These are phyloP conservation scores for Penicillium aurantiogriseum DNA, from an alignment of 2,329 filamentous ascomycete genomes.

Conservation along the genomic window DNA sequence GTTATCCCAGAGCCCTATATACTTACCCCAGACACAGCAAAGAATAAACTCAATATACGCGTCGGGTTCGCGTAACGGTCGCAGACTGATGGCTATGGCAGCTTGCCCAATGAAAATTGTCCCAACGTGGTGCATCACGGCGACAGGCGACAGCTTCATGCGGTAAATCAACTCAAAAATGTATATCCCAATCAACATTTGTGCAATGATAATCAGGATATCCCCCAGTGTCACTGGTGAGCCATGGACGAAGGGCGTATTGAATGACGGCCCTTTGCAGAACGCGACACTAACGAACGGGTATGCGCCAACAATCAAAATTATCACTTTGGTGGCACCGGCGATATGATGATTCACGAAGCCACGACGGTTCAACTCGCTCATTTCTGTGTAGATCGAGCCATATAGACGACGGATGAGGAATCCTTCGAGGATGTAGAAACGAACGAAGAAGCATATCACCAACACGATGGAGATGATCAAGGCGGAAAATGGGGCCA, in stretches of 20 bases:
- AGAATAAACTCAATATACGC: slow-evolving; percentile 40
- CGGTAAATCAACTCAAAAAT: slow-evolving; percentile 48
- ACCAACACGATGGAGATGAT: slow-evolving; percentile 29
- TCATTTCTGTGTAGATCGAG: slow-evolving; percentile 35
- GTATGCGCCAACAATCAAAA: slow-evolving; percentile 42
- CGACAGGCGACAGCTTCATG: slow-evolving; percentile 42
- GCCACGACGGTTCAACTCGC: slow-evolving; percentile 38
- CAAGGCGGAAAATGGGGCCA: slow-evolving; percentile 27
- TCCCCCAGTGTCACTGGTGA: slow-evolving; percentile 43
- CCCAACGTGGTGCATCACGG: slow-evolving; percentile 44
- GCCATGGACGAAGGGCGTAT: slow-evolving; percentile 30
- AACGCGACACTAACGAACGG: slow-evolving; percentile 44
- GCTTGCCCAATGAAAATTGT: slow-evolving; percentile 44
- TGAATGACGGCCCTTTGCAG: slow-evolving; percentile 29
- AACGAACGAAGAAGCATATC: slow-evolving; percentile 42
- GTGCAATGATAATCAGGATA: slow-evolving; percentile 40
- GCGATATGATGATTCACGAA: slow-evolving; percentile 51
- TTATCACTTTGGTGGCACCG: slow-evolving; percentile 42
- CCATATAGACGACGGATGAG: slow-evolving; percentile 39
- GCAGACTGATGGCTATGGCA: slow-evolving; percentile 42
- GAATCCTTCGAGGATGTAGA: slow-evolving; percentile 45
- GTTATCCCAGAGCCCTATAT: fast-evolving
- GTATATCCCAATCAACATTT: slow-evolving; percentile 49
- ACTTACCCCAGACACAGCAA: slow-evolving; percentile 43
- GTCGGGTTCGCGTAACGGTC: slow-evolving; percentile 28